Conservation (phyloP, 208 protist genomes). For the Hexamita inflata region DNA sequence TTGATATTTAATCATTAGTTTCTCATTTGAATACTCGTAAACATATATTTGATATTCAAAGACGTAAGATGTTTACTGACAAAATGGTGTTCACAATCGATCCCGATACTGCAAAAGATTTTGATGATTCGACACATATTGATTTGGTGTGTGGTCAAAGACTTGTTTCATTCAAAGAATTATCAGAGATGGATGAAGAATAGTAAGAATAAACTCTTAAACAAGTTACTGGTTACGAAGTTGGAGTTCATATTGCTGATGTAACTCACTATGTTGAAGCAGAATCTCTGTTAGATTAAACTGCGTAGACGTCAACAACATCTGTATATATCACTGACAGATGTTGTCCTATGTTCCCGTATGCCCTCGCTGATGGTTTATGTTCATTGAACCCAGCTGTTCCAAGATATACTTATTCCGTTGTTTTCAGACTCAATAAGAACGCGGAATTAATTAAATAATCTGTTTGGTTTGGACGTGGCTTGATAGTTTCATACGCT, state of each 20-base stretch:
- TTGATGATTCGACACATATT: slow-evolving; percentile 29
- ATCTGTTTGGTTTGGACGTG: slow-evolving; percentile 23
- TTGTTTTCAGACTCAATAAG: not conserved
- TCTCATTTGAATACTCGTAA: too few relatives aligned
- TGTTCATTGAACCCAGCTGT: slow-evolving; percentile 31
- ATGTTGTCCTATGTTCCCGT: slow-evolving; percentile 28
- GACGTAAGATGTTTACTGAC: not conserved
- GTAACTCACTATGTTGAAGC: slow-evolving; percentile 21
- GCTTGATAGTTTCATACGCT: not conserved
- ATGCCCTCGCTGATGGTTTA: not conserved
- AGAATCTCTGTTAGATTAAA: not conserved
- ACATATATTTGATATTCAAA: not conserved
- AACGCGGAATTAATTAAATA: not conserved
- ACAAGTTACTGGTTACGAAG: not conserved
- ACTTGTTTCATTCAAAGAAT: not conserved
- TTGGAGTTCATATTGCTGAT: slow-evolving; percentile 39
- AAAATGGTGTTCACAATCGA: slow-evolving; percentile 25
- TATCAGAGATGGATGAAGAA: not conserved
- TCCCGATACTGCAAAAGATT: slow-evolving; percentile 28
- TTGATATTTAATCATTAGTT: too few relatives aligned
- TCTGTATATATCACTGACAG: slow-evolving; percentile 23
- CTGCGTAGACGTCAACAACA: not conserved
- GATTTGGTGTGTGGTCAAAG: not conserved
- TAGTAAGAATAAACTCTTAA: not conserved
- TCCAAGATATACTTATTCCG: not conserved